These are phyloP conservation scores for Leucocoprinus sp. DNA, from an alignment of 768 basidiomycete genomes.

Conservation along the genomic window DNA sequence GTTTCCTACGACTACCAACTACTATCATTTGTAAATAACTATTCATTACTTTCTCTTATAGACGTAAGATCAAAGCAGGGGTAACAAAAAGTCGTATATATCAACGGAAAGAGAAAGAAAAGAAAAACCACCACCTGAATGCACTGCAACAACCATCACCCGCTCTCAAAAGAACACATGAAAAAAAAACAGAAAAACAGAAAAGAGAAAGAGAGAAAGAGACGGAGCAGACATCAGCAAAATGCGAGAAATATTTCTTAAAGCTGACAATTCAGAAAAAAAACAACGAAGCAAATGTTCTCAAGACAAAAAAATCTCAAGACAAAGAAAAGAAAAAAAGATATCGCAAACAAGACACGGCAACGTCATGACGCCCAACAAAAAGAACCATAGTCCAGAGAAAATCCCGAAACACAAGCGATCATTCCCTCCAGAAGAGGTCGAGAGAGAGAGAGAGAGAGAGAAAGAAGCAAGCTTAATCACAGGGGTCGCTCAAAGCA, in stretches of 20 bases:
- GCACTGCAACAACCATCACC: slow-evolving; percentile 7
- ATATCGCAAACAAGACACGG: not conserved
- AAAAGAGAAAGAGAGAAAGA: slow-evolving; percentile 3
- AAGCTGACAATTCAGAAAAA: not conserved
- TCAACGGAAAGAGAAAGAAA: not conserved
- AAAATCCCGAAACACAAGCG: too few species aligned
- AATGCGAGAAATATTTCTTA: not conserved
- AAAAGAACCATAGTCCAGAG: slow-evolving; percentile 5
- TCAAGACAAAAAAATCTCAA: too few species aligned
- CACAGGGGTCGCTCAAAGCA: too few species aligned
- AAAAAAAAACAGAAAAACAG: slow-evolving; percentile 3
- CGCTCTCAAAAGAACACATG: not conserved
- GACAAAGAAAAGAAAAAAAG: not conserved
- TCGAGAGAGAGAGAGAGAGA: slow-evolving; percentile 5
- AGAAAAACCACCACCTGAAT: slow-evolving; percentile 3
- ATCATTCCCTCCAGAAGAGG: too few species aligned
- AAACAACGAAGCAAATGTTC: too few species aligned
- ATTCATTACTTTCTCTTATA: slow-evolving; percentile 9
- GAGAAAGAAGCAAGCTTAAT: slow-evolving; percentile 9
- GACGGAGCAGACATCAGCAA: not conserved
- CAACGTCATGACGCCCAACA: not conserved
- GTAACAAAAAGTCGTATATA: not conserved
- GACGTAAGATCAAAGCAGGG: not conserved
- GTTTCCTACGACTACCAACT: slow-evolving; percentile 1
- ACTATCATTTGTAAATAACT: slow-evolving; percentile 1